A percentile compares a stretch with the other conserved stretches of the same genome.
These are phyloP conservation scores for Didymosphaeria variabile DNA, from an alignment of 2,329 filamentous ascomycete species.

Conservation along the genomic window DNA sequence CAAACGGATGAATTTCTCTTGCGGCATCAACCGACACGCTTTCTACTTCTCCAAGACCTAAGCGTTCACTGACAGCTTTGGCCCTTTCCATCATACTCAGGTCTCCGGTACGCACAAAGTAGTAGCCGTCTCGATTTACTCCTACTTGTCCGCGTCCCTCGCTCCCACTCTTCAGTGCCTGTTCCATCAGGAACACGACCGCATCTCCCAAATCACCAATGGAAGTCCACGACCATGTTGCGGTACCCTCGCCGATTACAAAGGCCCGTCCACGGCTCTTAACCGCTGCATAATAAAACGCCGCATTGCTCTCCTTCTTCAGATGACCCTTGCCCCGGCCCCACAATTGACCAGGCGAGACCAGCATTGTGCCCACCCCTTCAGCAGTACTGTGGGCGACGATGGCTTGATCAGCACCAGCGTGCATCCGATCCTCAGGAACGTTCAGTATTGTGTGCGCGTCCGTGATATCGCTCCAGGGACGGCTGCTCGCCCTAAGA, in stretches of 20 bases:
- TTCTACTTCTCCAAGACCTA: too few relatives aligned
- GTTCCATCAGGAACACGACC: too few relatives aligned
- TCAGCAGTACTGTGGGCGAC: not conserved
- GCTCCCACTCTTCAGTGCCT: too few relatives aligned
- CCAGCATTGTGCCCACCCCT: conserved; percentile 24
- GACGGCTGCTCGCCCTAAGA: too few relatives aligned
- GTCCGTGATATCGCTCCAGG: too few relatives aligned
- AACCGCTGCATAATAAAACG: conserved; percentile 24
- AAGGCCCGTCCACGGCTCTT: conserved; percentile 24
- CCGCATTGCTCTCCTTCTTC: conserved; percentile 25
- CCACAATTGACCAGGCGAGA: conserved; percentile 25
- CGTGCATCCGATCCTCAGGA: too few relatives aligned
- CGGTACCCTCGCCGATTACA: conserved; percentile 24
- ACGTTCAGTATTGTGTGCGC: too few relatives aligned
- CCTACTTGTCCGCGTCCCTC: conserved; percentile 21
- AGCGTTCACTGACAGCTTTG: conserved; percentile 22
- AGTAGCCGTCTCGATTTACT: conserved; percentile 26
- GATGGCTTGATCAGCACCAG: too few relatives aligned
- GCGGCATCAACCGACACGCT: too few relatives aligned
- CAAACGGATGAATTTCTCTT: too few relatives aligned
- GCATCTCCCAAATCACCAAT: conserved; percentile 22
- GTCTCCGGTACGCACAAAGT: conserved; percentile 24
- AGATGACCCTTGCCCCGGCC: conserved; percentile 23
- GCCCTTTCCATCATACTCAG: conserved; percentile 27
- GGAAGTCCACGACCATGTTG: conserved; percentile 23